Conservation (phyloP, 345 rosid genomes). For the Linum trigynum region DNA sequence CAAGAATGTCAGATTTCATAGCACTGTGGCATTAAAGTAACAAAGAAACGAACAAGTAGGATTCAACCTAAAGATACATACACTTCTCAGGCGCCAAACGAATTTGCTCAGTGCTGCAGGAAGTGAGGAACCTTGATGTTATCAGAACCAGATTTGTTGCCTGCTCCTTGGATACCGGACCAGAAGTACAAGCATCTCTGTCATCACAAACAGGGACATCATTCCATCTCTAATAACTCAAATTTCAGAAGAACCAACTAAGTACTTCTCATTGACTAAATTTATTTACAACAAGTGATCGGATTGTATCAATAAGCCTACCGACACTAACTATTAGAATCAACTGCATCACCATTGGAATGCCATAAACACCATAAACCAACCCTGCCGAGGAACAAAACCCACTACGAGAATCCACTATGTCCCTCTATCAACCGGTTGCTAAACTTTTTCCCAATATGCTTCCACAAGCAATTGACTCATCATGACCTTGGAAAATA, state of each 20-base stretch:
- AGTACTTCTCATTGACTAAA: neutral
- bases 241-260: neutral
- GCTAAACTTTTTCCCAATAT: neutral
- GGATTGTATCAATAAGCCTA: constrained; percentile 5
- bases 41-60: neutral
- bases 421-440: neutral
- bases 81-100: constrained; percentile 72
- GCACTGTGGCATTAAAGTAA: neutral
- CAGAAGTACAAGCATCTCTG: constrained; percentile 44
- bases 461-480: neutral
- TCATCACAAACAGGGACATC: neutral
- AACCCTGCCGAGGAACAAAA: too few relatives aligned
- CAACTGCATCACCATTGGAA: neutral
- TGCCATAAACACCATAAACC: neutral
- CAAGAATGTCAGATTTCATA: neutral
- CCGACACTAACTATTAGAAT: neutral
- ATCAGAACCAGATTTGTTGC: constrained; percentile 31
- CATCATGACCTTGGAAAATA: neutral
- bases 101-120: constrained; percentile 64
- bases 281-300: too few relatives aligned
- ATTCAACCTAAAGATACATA: constrained; percentile 17
- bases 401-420: too few relatives aligned
- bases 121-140: constrained; percentile 49
- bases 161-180: constrained; percentile 44
- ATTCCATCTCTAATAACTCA: neutral